Conservation (phyloP, 1,284 basidiomycete species). For the Tetrapyrgos nigripes region DNA sequence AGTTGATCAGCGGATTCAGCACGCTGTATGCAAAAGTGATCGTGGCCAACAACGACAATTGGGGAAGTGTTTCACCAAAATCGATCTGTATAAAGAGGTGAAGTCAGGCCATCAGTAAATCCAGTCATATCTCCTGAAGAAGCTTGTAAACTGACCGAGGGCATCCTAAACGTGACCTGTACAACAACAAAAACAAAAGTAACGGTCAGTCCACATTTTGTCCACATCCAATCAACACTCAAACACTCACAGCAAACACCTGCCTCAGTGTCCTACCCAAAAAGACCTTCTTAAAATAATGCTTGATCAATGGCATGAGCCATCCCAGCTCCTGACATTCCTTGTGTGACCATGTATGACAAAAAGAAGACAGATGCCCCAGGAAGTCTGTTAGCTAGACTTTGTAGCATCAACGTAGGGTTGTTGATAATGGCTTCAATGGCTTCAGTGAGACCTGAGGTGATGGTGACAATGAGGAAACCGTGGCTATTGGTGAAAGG, state of each 20-base stretch:
- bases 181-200: too few relatives aligned
- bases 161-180: slow-evolving; percentile 50
- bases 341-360: slow-evolving; percentile 68
- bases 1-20: slow-evolving; percentile 76
- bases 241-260: slow-evolving; percentile 41
- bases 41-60: slow-evolving; percentile 52
- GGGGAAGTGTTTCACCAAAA: slow-evolving; percentile 59
- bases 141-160: slow-evolving; percentile 33
- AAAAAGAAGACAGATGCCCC: slow-evolving; percentile 83
- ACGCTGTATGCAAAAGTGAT: slow-evolving; percentile 72
- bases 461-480: slow-evolving; percentile 75
- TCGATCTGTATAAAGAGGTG: slow-evolving; percentile 35
- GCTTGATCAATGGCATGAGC: slow-evolving; percentile 66
- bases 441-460: slow-evolving; percentile 64
- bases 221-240: slow-evolving; percentile 1
- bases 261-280: slow-evolving; percentile 61
- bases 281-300: slow-evolving; percentile 70
- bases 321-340: slow-evolving; percentile 60
- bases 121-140: neutral
- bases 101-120: neutral
- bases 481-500: slow-evolving; percentile 43
- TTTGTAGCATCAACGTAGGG: slow-evolving; percentile 55
- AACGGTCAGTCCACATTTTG: neutral
- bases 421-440: slow-evolving; percentile 47
- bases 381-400: slow-evolving; percentile 69